A percentile compares a stretch with the other conserved stretches of the same genome.
phyloP scores from a whole-genome alignment of 805 yeast genomes.

The Wickerhamomyces xylosicus region DNA sequence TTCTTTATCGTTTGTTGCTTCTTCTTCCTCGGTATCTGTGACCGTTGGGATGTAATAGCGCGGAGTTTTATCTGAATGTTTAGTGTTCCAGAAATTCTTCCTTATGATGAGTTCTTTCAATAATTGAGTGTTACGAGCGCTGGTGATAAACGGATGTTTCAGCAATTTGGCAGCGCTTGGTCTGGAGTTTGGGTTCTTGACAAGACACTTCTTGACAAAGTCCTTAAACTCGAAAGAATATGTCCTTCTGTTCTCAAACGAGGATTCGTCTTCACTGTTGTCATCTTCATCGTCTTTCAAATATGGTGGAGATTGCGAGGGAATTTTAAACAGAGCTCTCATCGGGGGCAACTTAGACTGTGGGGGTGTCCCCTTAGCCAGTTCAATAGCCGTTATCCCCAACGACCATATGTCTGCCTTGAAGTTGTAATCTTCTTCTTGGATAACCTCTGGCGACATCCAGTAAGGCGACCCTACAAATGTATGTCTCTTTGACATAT shows the following conservation, averaged over 20 bases:
- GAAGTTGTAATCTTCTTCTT: slow-evolving; percentile 76
- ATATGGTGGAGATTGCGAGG: slow-evolving; percentile 78
- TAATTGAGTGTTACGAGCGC: slow-evolving; percentile 26
- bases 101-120: slow-evolving; percentile 32
- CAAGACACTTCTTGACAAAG: slow-evolving; percentile 62
- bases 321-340: slow-evolving; percentile 25
- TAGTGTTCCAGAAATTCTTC: slow-evolving; percentile 30
- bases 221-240: slow-evolving; percentile 57
- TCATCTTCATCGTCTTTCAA: slow-evolving; percentile 61
- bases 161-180: slow-evolving; percentile 55
- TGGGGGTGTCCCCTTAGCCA: slow-evolving; percentile 97
- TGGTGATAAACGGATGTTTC: slow-evolving; percentile 42
- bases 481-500: slow-evolving; percentile 53
- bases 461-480: slow-evolving; percentile 84
- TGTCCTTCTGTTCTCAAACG: background rate
- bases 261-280: background rate
- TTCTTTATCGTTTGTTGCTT: background rate
- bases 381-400: slow-evolving; percentile 89
- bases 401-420: slow-evolving; percentile 97
- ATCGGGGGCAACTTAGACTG: slow-evolving; percentile 57
- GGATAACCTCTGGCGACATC: slow-evolving; percentile 99
- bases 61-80: slow-evolving; percentile 3
- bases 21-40: slow-evolving; percentile 1
- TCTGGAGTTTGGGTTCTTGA: slow-evolving; percentile 57
- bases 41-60: slow-evolving; percentile 24